A percentile compares a stretch with the other conserved stretches of the same genome.
These are phyloP conservation scores for Aspergillus uvarum DNA, from an alignment of 2,329 filamentous ascomycete species.

Conservation along the genomic window DNA sequence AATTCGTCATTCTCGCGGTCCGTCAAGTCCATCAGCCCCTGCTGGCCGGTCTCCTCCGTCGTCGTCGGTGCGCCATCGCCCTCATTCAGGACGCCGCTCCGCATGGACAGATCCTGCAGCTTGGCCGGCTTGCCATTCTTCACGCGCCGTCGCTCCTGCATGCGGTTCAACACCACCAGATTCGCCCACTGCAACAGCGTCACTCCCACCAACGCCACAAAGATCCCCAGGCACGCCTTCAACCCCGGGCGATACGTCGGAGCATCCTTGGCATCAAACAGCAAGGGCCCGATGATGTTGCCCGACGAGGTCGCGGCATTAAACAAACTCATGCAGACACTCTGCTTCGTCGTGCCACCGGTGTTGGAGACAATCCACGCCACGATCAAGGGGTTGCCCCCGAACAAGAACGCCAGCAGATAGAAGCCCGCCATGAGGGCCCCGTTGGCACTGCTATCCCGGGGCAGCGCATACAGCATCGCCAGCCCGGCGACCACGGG, in stretches of 20 bases:
- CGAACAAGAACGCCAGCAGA: slow-evolving; percentile 65
- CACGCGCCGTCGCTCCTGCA: slow-evolving; percentile 57
- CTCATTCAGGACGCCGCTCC: slow-evolving; percentile 35
- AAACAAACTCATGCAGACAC: slow-evolving; percentile 62
- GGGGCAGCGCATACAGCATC: slow-evolving; percentile 57
- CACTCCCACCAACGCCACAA: slow-evolving; percentile 53
- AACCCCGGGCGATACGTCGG: slow-evolving; percentile 61
- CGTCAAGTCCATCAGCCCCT: slow-evolving; percentile 61
- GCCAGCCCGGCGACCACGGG: slow-evolving; percentile 60
- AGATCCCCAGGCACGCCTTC: slow-evolving; percentile 48
- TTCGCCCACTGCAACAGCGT: slow-evolving; percentile 57
- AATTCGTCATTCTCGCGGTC: slow-evolving; percentile 69
- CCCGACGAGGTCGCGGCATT: slow-evolving; percentile 62
- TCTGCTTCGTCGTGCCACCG: slow-evolving; percentile 67
- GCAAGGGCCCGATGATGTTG: slow-evolving; percentile 66
- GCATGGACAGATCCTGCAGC: slow-evolving; percentile 63
- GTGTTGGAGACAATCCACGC: slow-evolving; percentile 70
- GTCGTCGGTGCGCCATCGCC: slow-evolving; percentile 6
- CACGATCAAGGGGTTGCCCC: slow-evolving; percentile 64
- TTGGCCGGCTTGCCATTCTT: slow-evolving; percentile 60
- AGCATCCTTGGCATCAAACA: slow-evolving; percentile 60
- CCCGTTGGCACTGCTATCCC: slow-evolving; percentile 43
- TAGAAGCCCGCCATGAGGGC: slow-evolving; percentile 63
- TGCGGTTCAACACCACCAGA: slow-evolving; percentile 54
- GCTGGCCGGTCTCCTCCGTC: slow-evolving; percentile 40